Base-by-base conservation (phyloP, 192 early-diverging fungal species). In the Backusella morwellensis region DNA sequence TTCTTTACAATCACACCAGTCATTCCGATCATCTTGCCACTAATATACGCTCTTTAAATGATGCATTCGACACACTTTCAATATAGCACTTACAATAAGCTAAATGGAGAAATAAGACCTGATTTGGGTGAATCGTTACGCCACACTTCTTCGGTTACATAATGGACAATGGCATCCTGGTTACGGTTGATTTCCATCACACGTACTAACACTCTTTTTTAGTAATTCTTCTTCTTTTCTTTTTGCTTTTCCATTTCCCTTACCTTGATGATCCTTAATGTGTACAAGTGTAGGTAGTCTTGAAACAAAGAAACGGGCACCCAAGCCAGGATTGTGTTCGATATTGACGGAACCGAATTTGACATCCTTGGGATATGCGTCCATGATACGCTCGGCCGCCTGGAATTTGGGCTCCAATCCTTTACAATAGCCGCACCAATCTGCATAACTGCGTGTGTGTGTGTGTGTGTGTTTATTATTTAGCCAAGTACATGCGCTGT, bases 181-280 rank as follows among this genome's bases (percentile, higher is more conserved):
- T 42, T 50, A 23, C 40, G 75, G n/a, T 21, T 26, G 3, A 14
- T 14, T 0, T 52, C 36, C 40, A 70, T 54, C 6, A 72, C 70
- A 38, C 75, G 75, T 6, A 69, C 72, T 79, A 47, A 68, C 40
- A 19, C 70, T 19, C 52, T 29, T 67, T 59, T 80, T 34, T 50
- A 11, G 35, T 47, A 9, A 70, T 29, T 23, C 35, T 42, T 23
- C 35, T 42, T 26, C 32, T 32, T 32, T 32, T 32, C 32, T 32
- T 32, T 3, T 32, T 32, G 32, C 3, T 3, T 32, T 32, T 8
- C 1, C 4, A 40, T 40, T 6, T 40, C 38, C 38, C 38, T 40
- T 78, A 81, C 80, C 80, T 71, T 81, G 40, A 68, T 75, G 59
- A 35, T 81, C 54, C 68, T 77, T 81, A 38, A 81, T 81, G 72